phyloP scores from a whole-genome alignment of 2,329 filamentous ascomycete species.

The Diaporthe capsici region DNA sequence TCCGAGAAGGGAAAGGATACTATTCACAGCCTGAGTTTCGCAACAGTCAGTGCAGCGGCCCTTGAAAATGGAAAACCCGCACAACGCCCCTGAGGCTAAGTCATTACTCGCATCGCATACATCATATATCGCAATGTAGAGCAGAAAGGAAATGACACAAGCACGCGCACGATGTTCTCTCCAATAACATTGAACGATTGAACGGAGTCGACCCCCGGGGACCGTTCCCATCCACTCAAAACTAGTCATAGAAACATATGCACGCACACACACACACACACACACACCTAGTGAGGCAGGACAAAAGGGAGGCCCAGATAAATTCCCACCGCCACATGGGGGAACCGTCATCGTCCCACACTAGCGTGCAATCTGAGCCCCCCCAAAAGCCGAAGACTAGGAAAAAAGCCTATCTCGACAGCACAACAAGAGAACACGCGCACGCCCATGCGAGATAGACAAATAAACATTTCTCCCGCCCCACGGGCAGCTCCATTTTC shows the following conservation, averaged over 20 bases:
- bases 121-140: no score
- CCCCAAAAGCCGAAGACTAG: not conserved
- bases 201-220: not conserved
- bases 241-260: not conserved
- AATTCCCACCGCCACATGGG: conserved; percentile 25
- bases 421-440: not conserved
- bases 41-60: no score
- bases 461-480: not conserved
- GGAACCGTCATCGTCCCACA: not conserved
- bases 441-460: not conserved
- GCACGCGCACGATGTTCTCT: no score
- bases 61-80: not conserved
- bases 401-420: not conserved
- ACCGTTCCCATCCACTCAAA: not conserved
- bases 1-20: no score
- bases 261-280: not conserved
- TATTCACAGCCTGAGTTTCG: no score
- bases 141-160: no score
- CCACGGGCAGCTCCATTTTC: not conserved
- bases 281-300: not conserved
- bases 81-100: not conserved
- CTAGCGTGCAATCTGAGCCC: not conserved
- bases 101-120: not conserved
- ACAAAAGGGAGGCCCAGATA: not conserved
- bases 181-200: not conserved